These are phyloP conservation scores for Dysphania ambrosioides DNA, from an alignment of 148 eudicot genomes.

Conservation along the genomic window DNA sequence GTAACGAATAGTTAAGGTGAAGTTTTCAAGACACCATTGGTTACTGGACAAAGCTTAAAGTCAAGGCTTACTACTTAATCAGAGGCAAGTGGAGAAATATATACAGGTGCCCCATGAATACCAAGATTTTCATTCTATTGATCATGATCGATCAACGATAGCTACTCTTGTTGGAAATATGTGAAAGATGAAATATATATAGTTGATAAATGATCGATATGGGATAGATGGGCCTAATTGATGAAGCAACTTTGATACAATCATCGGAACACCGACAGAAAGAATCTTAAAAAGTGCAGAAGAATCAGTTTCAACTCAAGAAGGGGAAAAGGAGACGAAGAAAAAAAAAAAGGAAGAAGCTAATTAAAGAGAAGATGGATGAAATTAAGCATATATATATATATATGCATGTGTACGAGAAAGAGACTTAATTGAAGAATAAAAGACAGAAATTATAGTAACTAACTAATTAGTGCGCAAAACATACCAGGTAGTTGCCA, in stretches of 20 bases:
- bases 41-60: not conserved
- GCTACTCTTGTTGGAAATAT: too few relatives aligned
- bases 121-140: too few relatives aligned
- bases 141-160: too few relatives aligned
- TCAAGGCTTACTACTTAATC: not conserved
- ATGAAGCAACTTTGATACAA: not conserved
- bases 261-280: not conserved
- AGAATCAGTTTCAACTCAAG: not conserved
- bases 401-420: not conserved
- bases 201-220: too few relatives aligned
- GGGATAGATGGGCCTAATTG: too few relatives aligned
- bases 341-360: not conserved
- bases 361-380: not conserved
- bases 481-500: slow-evolving; percentile 96
- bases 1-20: not conserved
- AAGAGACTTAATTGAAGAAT: not conserved
- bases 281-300: not conserved
- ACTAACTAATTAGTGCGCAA: not conserved
- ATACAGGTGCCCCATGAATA: not conserved
- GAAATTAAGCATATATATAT: not conserved
- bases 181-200: too few relatives aligned
- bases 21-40: not conserved
- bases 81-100: not conserved
- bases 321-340: not conserved
- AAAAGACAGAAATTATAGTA: not conserved